Percentiles rank a stretch among this genome's conserved stretches.
phyloP scores from a whole-genome alignment of 2,329 filamentous ascomycete species.

The Colletotrichum noveboracense region DNA sequence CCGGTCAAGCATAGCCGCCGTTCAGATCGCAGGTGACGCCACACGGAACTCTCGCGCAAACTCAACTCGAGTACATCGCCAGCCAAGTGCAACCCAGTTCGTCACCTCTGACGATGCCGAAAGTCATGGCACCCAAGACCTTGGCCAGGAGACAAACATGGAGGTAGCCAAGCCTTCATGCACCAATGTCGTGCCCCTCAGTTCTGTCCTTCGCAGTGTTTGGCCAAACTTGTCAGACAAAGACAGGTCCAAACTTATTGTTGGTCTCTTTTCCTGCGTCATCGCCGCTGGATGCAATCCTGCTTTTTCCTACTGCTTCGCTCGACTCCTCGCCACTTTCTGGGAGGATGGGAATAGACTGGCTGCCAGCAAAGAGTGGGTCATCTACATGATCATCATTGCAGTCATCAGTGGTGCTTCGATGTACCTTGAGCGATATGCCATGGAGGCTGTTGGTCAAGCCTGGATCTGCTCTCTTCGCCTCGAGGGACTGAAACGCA shows the following conservation, averaged over 20 bases:
- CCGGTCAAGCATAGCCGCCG: background rate
- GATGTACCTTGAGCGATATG: constrained; percentile 70
- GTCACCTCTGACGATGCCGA: background rate
- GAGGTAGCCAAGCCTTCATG: background rate
- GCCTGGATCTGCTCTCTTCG: constrained; percentile 79
- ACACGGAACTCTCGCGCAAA: background rate
- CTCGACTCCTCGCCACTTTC: constrained; percentile 74
- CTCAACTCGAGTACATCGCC: background rate
- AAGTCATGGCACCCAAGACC: background rate
- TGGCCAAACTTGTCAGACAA: background rate
- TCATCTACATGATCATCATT: constrained; percentile 71
- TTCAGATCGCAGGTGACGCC: background rate
- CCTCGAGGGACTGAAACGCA: constrained; percentile 67
- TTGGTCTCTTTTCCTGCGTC: constrained; percentile 66
- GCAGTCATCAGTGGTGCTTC: constrained; percentile 70
- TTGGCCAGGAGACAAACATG: background rate
- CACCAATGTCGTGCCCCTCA: constrained; percentile 39
- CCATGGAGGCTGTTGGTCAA: constrained; percentile 75
- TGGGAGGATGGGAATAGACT: constrained; percentile 58
- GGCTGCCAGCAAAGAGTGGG: constrained; percentile 66
- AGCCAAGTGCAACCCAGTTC: background rate
- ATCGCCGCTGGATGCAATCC: constrained; percentile 73
- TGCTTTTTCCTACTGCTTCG: constrained; percentile 77
- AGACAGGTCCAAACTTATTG: constrained; percentile 59
- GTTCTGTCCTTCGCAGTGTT: background rate